Conservation (phyloP, 2,329 filamentous ascomycete genomes). For the Aspergillus sp. region DNA sequence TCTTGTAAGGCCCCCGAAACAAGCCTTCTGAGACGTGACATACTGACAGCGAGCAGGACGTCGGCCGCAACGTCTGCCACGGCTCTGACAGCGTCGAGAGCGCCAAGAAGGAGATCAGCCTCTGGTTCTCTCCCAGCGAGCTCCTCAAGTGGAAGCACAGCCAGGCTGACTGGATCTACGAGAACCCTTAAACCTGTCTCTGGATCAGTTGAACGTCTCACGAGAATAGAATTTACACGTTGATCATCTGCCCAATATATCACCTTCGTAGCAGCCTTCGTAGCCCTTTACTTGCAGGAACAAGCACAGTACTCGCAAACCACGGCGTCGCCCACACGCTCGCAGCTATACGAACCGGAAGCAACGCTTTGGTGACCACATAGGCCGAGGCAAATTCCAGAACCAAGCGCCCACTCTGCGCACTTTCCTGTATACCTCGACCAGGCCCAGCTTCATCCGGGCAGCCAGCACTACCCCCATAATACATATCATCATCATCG, state of each 20-base stretch:
- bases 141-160: constrained; percentile 74
- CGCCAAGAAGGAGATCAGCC: constrained; percentile 98
- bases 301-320: constrained; percentile 64
- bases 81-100: constrained; percentile 97
- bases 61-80: constrained; percentile 99
- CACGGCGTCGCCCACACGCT: constrained; percentile 88
- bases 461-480: constrained; percentile 15
- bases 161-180: constrained; percentile 92
- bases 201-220: constrained; percentile 6
- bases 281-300: constrained; percentile 36
- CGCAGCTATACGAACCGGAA: constrained; percentile 65
- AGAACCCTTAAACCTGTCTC: constrained; percentile 55
- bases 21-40: too few species aligned
- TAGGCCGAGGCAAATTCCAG: constrained; percentile 77
- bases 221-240: constrained; percentile 2
- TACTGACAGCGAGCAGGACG: constrained; percentile 44
- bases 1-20: constrained; percentile 44
- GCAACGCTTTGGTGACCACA: constrained; percentile 73
- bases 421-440: constrained; percentile 16
- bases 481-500: constrained; percentile 38
- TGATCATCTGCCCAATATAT: background rate
- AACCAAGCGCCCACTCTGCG: constrained; percentile 42
- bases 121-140: constrained; percentile 94
- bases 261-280: constrained; percentile 30
- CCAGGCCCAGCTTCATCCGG: constrained; percentile 12